phyloP scores from a whole-genome alignment of 2,329 filamentous ascomycete genomes.

The Colletotrichum destructivum region DNA sequence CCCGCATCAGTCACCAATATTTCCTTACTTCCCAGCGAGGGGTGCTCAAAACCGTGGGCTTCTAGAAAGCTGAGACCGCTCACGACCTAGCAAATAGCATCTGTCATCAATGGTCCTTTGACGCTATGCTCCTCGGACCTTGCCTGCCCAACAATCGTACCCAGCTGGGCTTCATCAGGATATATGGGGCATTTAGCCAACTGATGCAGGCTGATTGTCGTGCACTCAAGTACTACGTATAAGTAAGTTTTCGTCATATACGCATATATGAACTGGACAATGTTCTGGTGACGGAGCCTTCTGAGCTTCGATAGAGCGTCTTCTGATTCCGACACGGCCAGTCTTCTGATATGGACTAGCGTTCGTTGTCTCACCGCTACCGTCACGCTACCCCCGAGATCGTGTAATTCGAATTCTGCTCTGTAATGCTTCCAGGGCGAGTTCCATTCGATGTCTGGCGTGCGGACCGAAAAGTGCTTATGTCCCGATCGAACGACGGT shows the following conservation, averaged over 20 bases:
- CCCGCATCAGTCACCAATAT: no score
- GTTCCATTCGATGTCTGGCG: background rate
- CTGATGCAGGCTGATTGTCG: background rate
- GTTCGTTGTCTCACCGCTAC: constrained; percentile 5
- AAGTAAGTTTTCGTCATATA: background rate
- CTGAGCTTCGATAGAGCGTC: background rate
- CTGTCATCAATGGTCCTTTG: background rate
- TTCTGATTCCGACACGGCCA: background rate
- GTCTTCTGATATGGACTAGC: constrained; percentile 1
- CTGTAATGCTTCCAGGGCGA: constrained; percentile 3
- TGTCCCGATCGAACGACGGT: background rate
- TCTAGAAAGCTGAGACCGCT: constrained; percentile 14
- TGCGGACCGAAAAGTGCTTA: background rate
- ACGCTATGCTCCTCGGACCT: background rate
- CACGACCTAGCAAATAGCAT: background rate
- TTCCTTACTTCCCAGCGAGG: background rate
- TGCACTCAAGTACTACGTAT: background rate
- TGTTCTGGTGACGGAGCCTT: background rate
- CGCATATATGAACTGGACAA: constrained; percentile 6
- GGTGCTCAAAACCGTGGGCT: background rate
- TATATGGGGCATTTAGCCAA: background rate
- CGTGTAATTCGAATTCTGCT: constrained; percentile 1
- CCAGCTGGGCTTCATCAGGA: background rate
- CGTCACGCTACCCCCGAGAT: background rate
- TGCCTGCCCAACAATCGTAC: background rate